These are phyloP conservation scores for Fusarium cicatricum DNA, from an alignment of 2,329 filamentous ascomycete species.

Conservation along the genomic window DNA sequence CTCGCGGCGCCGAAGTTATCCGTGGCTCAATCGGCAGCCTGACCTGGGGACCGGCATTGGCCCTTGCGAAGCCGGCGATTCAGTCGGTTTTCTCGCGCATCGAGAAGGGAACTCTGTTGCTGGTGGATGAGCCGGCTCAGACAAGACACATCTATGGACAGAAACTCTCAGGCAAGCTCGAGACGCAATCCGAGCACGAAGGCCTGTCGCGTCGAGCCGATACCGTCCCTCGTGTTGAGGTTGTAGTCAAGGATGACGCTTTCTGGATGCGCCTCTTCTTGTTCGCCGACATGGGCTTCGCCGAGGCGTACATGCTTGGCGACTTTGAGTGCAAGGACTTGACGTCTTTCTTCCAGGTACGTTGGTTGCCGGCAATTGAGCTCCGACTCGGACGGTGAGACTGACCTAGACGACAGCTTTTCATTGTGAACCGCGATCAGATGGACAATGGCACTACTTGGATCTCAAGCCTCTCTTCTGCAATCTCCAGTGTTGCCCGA, in stretches of 20 bases:
- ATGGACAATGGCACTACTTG: conserved; percentile 71
- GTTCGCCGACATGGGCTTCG: conserved; percentile 79
- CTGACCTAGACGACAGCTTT: conserved; percentile 60
- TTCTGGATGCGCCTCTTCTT: conserved; percentile 76
- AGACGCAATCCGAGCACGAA: conserved; percentile 46
- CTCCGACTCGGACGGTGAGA: neutral
- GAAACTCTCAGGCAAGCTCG: conserved; percentile 50
- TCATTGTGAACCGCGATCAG: conserved; percentile 72
- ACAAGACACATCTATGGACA: conserved; percentile 56
- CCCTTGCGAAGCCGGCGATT: conserved; percentile 56
- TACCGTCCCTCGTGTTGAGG: conserved; percentile 56
- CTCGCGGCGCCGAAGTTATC: conserved; percentile 50
- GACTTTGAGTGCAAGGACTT: conserved; percentile 73
- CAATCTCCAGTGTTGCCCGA: conserved; percentile 65
- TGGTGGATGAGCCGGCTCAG: conserved; percentile 57
- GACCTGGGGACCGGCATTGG: conserved; percentile 57
- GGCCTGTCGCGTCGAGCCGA: conserved; percentile 47
- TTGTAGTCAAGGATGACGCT: conserved; percentile 69
- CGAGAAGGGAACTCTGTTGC: conserved; percentile 56
- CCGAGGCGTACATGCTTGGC: conserved; percentile 76
- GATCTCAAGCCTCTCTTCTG: conserved; percentile 65
- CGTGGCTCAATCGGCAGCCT: conserved; percentile 54
- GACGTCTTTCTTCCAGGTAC: conserved; percentile 72
- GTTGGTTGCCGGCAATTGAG: conserved; percentile 6
- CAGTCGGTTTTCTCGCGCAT: conserved; percentile 57